Evolutionary conservation across 768 basidiomycete genomes (phyloP).

Genomic region (Lyophyllum atratum): DNA sequence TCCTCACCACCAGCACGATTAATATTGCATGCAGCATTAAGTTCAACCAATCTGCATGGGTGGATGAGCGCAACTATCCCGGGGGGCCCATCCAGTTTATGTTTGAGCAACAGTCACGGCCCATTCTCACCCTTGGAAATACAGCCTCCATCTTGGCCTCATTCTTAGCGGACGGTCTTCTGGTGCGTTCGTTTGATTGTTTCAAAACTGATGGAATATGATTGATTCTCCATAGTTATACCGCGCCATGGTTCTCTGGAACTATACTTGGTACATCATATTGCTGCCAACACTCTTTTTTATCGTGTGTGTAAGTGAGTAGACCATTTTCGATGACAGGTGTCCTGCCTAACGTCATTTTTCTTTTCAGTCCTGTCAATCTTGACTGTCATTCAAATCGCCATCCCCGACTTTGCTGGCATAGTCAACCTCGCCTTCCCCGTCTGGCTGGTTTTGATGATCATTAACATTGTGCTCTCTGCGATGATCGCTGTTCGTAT

Average conservation of each 20-base stretch:
- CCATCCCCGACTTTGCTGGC: slow-evolving; percentile 23
- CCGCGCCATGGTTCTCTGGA: slow-evolving; percentile 12
- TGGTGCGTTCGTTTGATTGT: slow-evolving; percentile 30
- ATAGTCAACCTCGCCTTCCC: slow-evolving; percentile 30
- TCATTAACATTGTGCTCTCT: slow-evolving; percentile 29
- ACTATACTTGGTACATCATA: slow-evolving; percentile 9
- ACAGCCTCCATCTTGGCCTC: slow-evolving; percentile 30
- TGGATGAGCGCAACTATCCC: slow-evolving; percentile 27
- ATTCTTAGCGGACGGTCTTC: slow-evolving; percentile 36
- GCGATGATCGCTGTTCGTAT: slow-evolving; percentile 33
- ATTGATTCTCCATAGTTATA: slow-evolving; percentile 1
- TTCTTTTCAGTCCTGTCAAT: slow-evolving; percentile 29
- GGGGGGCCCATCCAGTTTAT: slow-evolving; percentile 38
- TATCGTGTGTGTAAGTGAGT: slow-evolving; percentile 11
- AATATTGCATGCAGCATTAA: slow-evolving; percentile 20
- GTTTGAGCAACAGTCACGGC: slow-evolving; percentile 20
- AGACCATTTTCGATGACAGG: background rate
- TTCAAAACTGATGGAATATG: background rate
- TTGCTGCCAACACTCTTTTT: slow-evolving; percentile 7
- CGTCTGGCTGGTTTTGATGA: slow-evolving; percentile 34
- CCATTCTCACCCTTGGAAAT: slow-evolving; percentile 23
- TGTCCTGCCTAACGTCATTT: background rate
- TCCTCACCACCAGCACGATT: slow-evolving; percentile 13
- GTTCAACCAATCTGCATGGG: slow-evolving; percentile 31
- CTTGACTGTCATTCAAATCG: slow-evolving; percentile 30